Base-by-base conservation (phyloP, 768 basidiomycete genomes). In the Suillus subalutaceus region DNA sequence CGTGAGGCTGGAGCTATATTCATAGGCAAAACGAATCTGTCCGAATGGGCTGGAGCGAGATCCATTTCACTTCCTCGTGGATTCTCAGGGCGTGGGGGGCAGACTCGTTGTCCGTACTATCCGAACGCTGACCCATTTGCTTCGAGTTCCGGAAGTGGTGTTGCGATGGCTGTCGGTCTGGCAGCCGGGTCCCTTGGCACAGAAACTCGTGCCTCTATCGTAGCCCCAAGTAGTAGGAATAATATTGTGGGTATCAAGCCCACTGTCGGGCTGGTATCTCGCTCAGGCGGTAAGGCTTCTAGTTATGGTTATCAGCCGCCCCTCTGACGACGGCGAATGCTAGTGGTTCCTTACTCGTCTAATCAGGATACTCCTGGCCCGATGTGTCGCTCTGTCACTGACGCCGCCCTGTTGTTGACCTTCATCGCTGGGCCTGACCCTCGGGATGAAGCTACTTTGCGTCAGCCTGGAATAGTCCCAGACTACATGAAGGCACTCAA, bases 291-390 rank as follows among this genome's bases (percentile, higher is more conserved):
- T 79, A 66, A 62, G 71, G 0, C 30, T 62, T 20, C 15, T 10
- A 52, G 43, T 26, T 13, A 58, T 9, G 0, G 15, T 3, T 18
- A 12, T 6, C 5, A 40, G 26, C 26, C 12, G 38, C 40, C 59
- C 26, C n/a, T 50, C 13, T 58, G 2, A 23, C 9, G 40, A 41
- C 6, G 16, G 46, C 8, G 30, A 30, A 30, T 5, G 74, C 81
- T 65, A 83, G 87, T 88, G n/a, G 78, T 88, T 12, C 88, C 88
- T 3, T 85, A 86, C 30, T 87, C 86, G 1, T 75, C 73, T 15
- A 80, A 86, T 67, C 87, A 88, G 72, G 88, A 88, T 70, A 85
- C 88, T 4, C 79, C 85, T 4, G 88, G 88, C 0, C 86, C 88
- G 0, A 83, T 89, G 72, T 79, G 84, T 6, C 81, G 87, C 13